These are phyloP conservation scores for Nakazawaea pomicola DNA, from an alignment of 805 yeast species.

Conservation along the genomic window DNA sequence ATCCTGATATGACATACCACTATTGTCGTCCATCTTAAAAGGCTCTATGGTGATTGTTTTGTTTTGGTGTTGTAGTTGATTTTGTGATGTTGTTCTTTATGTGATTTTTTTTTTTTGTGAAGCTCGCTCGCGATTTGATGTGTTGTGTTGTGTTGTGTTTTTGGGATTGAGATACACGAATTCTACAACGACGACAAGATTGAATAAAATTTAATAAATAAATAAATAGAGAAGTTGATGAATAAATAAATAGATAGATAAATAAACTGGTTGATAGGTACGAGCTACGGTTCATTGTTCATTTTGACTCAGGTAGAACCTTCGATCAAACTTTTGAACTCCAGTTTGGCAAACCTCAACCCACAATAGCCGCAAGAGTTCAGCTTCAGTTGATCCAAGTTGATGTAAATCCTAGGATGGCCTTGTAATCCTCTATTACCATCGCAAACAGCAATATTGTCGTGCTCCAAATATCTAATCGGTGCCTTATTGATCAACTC, in stretches of 20 bases:
- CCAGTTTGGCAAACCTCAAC: constrained; percentile 55
- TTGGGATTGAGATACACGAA: too few relatives aligned
- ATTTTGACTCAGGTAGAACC: not conserved
- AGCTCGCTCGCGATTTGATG: too few relatives aligned
- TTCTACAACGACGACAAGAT: too few relatives aligned
- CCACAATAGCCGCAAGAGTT: constrained; percentile 83
- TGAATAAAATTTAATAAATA: not conserved
- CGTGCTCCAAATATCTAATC: constrained; percentile 50
- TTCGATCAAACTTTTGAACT: constrained; percentile 37
- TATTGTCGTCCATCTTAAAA: constrained; percentile 16
- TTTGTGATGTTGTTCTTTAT: not conserved
- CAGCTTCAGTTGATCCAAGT: constrained; percentile 70
- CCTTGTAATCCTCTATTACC: constrained; percentile 74
- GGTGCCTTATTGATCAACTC: constrained; percentile 77
- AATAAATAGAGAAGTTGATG: constrained; percentile 1
- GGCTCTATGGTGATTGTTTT: not conserved
- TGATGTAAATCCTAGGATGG: constrained; percentile 79
- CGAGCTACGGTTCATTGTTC: not conserved
- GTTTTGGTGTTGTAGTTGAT: not conserved
- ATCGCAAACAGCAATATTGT: constrained; percentile 72
- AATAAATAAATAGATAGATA: constrained; percentile 6
- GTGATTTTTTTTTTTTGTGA: not conserved
- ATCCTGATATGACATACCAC: too few relatives aligned
- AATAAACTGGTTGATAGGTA: constrained; percentile 1
- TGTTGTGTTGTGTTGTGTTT: too few relatives aligned